Conservation (phyloP, 2,329 filamentous ascomycete species). For the Colletotrichum lupini region DNA sequence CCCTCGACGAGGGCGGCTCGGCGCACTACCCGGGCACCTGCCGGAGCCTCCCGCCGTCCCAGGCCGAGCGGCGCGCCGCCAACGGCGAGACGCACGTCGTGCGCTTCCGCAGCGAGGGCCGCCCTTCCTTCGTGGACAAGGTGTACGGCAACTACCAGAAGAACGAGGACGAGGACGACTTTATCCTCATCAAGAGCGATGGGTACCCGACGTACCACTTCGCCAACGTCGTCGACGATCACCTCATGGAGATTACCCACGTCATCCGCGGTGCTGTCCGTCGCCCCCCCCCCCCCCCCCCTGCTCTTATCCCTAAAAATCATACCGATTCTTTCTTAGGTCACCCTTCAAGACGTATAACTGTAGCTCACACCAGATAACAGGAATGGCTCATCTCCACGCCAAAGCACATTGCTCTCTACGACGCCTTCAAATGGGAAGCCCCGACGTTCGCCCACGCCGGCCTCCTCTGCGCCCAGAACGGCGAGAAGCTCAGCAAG, state of each 20-base stretch:
- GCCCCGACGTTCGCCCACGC: constrained; percentile 84
- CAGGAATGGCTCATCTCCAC: constrained; percentile 97
- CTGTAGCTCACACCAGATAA: not conserved
- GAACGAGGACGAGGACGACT: constrained; percentile 75
- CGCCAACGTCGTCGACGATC: constrained; percentile 96
- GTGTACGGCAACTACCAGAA: constrained; percentile 79
- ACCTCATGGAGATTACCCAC: constrained; percentile 94
- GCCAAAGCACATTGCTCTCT: constrained; percentile 77
- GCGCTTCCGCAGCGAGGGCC: constrained; percentile 74
- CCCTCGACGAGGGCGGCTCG: constrained; percentile 61
- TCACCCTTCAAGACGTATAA: not conserved
- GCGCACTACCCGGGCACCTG: constrained; percentile 74
- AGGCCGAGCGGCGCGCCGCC: constrained; percentile 77
- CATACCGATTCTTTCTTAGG: too few relatives aligned
- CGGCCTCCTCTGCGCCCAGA: constrained; percentile 75
- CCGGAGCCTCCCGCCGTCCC: constrained; percentile 69
- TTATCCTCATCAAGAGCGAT: constrained; percentile 90
- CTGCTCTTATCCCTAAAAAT: not conserved
- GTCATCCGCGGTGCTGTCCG: constrained; percentile 87
- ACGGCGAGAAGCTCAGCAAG: constrained; percentile 88
- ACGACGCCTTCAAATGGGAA: constrained; percentile 80
- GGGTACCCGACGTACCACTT: constrained; percentile 96
- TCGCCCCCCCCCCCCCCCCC: constrained; percentile 24
- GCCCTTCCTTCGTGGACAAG: constrained; percentile 77
- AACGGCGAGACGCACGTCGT: constrained; percentile 80